Base-by-base conservation (phyloP, 495 filamentous ascomycete species). In the Podospora australis region DNA sequence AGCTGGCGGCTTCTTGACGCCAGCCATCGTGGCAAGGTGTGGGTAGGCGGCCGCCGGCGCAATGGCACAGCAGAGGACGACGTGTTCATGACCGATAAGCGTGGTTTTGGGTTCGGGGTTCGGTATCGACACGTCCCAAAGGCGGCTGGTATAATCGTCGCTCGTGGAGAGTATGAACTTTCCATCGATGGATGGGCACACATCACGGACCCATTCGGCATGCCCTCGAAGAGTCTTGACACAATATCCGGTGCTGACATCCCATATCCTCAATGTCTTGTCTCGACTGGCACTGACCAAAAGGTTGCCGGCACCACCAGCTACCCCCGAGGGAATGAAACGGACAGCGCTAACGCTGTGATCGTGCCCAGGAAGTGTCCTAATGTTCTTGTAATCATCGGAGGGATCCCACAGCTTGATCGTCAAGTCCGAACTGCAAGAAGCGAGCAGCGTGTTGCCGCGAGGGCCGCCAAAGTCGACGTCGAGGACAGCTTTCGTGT, bases 371-470 rank as follows among this genome's bases (percentile, higher is more conserved):
- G 84, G 83, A 4, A 98, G 77, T 0, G 90, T 98, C 32, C 91
- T 80, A 48, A 95, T 91, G 59, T 96, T 95, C 57, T 95, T 94
- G 70, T 97, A 96, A 32, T 94, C 88, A 57, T 96, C 86, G 17
- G 78, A 81, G 2, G 92, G 92, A 49, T 96, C 90, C 92, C 92
- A 98, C 6, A 98, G 66, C 61, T 96, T 98, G 69, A 96, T 95
- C 1, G 88, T 95, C 3, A 96, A 71, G 58, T 96, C 92, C 43
- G 83, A 86, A 14, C 83, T 88, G 67, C 92, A 96, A 4, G 87
- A 92, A 13, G 90, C 92, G 35, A 98, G 78, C 26, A 98, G 77
- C 13, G 85, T 89, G 19, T 84, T 84, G 30, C 87, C 88, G 54
- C 86, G 78, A 1, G 88, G 90, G 0, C 91, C 92, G 13, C 92